Evolutionary conservation across 345 rosid genomes (phyloP).

Genomic region (Hypericum perforatum): DNA sequence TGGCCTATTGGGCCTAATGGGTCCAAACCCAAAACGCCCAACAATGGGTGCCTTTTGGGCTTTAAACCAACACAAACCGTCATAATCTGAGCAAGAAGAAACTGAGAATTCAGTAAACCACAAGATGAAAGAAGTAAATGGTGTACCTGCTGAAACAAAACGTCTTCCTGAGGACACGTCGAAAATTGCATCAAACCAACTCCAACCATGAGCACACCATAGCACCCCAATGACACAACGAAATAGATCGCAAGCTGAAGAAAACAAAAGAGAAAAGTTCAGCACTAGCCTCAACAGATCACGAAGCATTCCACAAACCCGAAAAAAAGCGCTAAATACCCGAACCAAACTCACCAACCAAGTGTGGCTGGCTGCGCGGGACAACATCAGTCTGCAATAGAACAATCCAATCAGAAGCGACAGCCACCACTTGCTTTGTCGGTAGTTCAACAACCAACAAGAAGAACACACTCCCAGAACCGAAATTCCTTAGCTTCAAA

Average conservation of each 20-base stretch:
- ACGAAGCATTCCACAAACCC: no score
- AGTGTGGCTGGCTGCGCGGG: slow-evolving; percentile 34
- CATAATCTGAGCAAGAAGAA: no score
- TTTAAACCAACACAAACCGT: no score
- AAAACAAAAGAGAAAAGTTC: neutral
- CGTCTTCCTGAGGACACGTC: slow-evolving; percentile 61
- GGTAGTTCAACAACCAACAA: neutral
- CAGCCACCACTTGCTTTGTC: slow-evolving; percentile 48
- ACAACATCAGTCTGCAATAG: slow-evolving; percentile 45
- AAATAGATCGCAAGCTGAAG: slow-evolving; percentile 55
- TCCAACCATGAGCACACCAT: slow-evolving; percentile 73
- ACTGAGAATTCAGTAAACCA: neutral
- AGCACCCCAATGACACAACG: slow-evolving; percentile 61
- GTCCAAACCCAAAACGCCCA: no score
- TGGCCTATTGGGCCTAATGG: no score
- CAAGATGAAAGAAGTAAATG: neutral
- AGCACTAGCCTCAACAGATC: neutral
- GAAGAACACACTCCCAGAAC: no score
- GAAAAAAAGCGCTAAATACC: no score
- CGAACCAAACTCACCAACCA: slow-evolving; percentile 22
- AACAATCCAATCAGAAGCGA: slow-evolving; percentile 44
- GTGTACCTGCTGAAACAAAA: slow-evolving; percentile 53
- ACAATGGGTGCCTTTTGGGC: no score
- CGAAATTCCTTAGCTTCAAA: no score
- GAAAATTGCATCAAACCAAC: slow-evolving; percentile 61